Evolutionary conservation across 495 filamentous ascomycete genomes (phyloP), one percentile per base, ranked within the genome.

Genomic region (Saxispiralis lemnorum): DNA sequence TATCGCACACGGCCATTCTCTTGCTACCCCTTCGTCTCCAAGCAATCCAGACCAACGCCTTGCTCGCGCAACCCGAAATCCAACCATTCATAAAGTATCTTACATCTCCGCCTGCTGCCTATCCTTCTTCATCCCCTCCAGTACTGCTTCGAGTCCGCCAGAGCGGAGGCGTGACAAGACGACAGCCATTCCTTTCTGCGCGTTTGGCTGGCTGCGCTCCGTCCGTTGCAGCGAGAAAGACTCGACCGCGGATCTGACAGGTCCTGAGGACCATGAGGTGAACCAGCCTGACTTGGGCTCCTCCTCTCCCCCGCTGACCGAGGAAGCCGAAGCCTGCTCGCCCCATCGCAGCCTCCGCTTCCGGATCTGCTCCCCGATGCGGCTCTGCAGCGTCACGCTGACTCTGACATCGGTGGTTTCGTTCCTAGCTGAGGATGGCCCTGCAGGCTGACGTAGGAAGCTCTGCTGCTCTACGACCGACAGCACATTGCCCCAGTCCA

Each of bases 101-200:
- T 30, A 53, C 35, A 42, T n/a, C 1, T 38, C 48, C 9, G 49
- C 37, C 38, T 76, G 24, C 24, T 5, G 73, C 14, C 73, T 63
- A 55, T 89, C 83, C 52, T 69, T 63, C 43, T 80, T 69, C 76
- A 88, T 81, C 20, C 82, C 81, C 58, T 94, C 88, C 34, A 89
- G 62, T 14, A 95, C 80, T 15, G 74, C 83, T 19, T 87, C 80
- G 32, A 95, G 73, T 10, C 93, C 82, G 11, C 86, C 83, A 49
- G 69, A 66, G 43, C 89, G 73, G 49, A 96, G 57, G 31, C 89
- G 71, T 60, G 92, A 83, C 18, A 99, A 67, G 13, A 99, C 88
- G 35, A 95, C 75, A 43, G 79, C 81, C 89, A 99, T 95, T 14
- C 92, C 89, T 56, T 95, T 78, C 52, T 86, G 83, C 57, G 82